Evolutionary conservation across 345 rosid species (phyloP).

Genomic region (Linum usitatissimum): DNA sequence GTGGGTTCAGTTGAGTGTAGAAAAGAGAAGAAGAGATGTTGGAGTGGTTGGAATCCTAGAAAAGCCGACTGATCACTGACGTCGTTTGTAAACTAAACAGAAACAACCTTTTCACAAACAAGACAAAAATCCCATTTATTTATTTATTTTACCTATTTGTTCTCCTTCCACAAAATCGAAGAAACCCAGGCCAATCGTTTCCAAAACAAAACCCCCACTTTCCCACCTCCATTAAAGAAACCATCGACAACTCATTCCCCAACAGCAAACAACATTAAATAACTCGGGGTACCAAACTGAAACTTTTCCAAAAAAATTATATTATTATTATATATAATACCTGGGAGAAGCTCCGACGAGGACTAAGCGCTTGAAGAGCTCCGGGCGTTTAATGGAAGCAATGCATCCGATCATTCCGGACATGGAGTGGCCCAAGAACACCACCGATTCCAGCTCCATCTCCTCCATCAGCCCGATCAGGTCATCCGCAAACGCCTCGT

Average conservation of each 20-base stretch:
- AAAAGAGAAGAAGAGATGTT: too few species aligned
- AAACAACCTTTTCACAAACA: background rate
- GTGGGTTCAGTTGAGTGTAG: too few species aligned
- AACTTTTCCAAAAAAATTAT: too few species aligned
- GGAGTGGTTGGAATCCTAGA: too few species aligned
- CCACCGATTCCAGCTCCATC: conserved; percentile 26
- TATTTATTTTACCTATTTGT: too few species aligned
- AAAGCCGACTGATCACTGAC: too few species aligned
- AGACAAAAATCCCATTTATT: background rate
- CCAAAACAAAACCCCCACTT: too few species aligned
- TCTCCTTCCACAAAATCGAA: too few species aligned
- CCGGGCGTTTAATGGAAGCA: conserved; percentile 65
- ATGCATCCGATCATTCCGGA: conserved; percentile 75
- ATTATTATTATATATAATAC: conserved; percentile 21
- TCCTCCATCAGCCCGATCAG: conserved; percentile 50
- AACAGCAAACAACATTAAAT: background rate
- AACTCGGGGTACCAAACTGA: too few species aligned
- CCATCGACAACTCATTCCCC: background rate
- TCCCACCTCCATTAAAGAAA: too few species aligned
- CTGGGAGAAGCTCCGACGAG: conserved; percentile 68
- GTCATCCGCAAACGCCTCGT: conserved; percentile 48
- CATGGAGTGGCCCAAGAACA: conserved; percentile 77
- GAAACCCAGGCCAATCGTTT: background rate
- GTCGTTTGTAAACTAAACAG: too few species aligned
- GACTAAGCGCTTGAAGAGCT: conserved; percentile 46